Evolutionary conservation across 345 rosid species (phyloP), one percentile per base, ranked within the genome.

Genomic region (Raphanus raphanistrum): DNA sequence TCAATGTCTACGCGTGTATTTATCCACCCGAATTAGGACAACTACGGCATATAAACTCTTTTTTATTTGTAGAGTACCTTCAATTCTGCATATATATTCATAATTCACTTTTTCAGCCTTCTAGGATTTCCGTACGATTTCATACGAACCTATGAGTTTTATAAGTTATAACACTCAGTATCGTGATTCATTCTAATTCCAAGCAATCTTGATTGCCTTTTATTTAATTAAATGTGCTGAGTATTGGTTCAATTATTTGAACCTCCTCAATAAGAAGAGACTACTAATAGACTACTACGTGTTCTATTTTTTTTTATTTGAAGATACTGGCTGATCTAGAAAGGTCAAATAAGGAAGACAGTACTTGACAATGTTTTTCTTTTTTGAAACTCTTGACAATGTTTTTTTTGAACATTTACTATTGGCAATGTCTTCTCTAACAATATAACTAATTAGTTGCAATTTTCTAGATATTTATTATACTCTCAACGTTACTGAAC

Each of bases 21-120:
- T 61, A 73, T 73, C 82, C 70, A 73, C 66, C 73, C 33, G 45
- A 79, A 62, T 66, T 36, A 79, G 28, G 70, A 65, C 70, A 68
- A 8, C 35, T 48, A 48, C 35, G 31, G 31, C 31, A 32, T 32
- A 32, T 5, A 7, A 28, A 28, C 31, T 41, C 48, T 21, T 21
- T 21, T 21, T 21, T 21, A 21, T 21, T 21, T 21, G 21, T 21
- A 21, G 21, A 21, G 21, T 21, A 21, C 21, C 21, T 21, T 21
- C 21, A 21, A 21, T 21, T 21, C 21, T 21, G 21, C 21, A 21
- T 21, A 21, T 21, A 21, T 21, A 21, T 21, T 21, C 71, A 55
- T 58, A 31, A 54, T 58, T n/a, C 62, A 58, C 73, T 61, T 41
- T 71, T 77, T 55, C 38, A 27, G 70, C 59, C 5, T 54, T 63